Conservation (phyloP, 2,329 filamentous ascomycete species). For the Ophiostoma triangulosporum region DNA sequence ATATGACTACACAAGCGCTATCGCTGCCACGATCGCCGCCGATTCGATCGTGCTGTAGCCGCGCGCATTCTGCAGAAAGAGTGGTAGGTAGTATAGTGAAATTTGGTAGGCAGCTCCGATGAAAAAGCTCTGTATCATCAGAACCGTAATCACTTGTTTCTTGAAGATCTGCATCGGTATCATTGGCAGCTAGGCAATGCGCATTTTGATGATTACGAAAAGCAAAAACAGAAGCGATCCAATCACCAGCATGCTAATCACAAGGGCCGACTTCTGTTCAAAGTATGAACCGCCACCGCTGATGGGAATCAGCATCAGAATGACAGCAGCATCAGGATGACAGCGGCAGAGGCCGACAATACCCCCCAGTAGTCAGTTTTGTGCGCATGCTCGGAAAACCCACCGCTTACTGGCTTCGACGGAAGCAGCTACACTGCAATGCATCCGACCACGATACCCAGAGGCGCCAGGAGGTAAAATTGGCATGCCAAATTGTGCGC, state of each 20-base stretch:
- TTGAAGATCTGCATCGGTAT: slow-evolving; percentile 14
- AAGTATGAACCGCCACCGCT: slow-evolving; percentile 44
- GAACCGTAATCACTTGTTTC: slow-evolving; percentile 4
- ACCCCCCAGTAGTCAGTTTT: slow-evolving; percentile 49
- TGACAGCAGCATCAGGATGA: slow-evolving; percentile 21
- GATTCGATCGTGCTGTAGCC: slow-evolving; percentile 18
- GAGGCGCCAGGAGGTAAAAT: slow-evolving; percentile 36
- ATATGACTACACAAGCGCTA: slow-evolving; percentile 19
- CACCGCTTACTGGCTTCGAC: slow-evolving; percentile 22
- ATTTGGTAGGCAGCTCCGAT: slow-evolving; percentile 12
- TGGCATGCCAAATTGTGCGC: slow-evolving; percentile 26
- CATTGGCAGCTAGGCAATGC: slow-evolving; percentile 12
- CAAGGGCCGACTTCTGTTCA: slow-evolving; percentile 40
- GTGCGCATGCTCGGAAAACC: slow-evolving; percentile 33
- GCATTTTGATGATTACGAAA: slow-evolving; percentile 11
- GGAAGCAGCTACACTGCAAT: slow-evolving; percentile 35
- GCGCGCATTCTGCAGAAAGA: slow-evolving; percentile 23
- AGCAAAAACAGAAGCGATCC: slow-evolving; percentile 6
- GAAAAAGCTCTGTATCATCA: slow-evolving; percentile 12
- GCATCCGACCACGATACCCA: slow-evolving; percentile 30
- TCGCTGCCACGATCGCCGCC: slow-evolving; percentile 19
- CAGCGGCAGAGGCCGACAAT: slow-evolving; percentile 35
- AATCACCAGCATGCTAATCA: slow-evolving; percentile 42
- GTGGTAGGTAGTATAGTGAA: slow-evolving; percentile 14
- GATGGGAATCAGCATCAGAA: slow-evolving; percentile 42